Base-by-base conservation (phyloP, 495 filamentous ascomycete species). In the Tuber calosporum region DNA sequence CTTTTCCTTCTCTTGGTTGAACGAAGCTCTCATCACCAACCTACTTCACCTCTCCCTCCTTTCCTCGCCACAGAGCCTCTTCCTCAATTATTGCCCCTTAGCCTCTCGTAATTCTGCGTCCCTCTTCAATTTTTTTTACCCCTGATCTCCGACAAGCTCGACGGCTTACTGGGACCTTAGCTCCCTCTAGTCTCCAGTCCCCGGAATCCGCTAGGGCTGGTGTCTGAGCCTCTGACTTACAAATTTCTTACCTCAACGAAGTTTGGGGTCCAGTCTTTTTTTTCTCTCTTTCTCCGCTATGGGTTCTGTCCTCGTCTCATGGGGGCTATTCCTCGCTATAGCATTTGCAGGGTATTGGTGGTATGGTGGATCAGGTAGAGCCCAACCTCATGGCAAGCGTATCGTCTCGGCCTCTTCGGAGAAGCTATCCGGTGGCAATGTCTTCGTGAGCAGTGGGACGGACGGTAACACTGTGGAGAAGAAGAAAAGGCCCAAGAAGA, bases 291-390 rank as follows among this genome's bases (percentile, higher is more conserved):
- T 45, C 15, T n/a, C 41, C 48, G 67, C 53, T 38, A 78, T 78
- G 76, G 71, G 76, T 71, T 78, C 76, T n/a, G 62, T 69, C 22
- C 36, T 81, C 19, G 30, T 81, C 17, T 80, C 79, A 2, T 81
- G 79, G 79, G 75, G 75, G 5, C 19, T 81, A 17, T 78, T 81
- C 48, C 41, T 81, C 34, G 78, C 72, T 41, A 67, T 81, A 20
- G 75, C 71, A n/a, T 79, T 75, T 70, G 79, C 73, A n/a, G 67
- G 77, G 58, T 80, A 79, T 66, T 79, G 76, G 75, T 58, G 79
- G 38, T 79, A 73, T 11, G 66, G 74, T 71, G 75, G 67, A 45
- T 69, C 72, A 15, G 62, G 67, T 30, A 38, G 39, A 45, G 66
- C 62, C 42, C 77, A 58, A n/a, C 38, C 69, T 79, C 71, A 41